These are phyloP conservation scores for Tilletia indica DNA, from an alignment of 1,284 basidiomycete genomes.

Conservation along the genomic window DNA sequence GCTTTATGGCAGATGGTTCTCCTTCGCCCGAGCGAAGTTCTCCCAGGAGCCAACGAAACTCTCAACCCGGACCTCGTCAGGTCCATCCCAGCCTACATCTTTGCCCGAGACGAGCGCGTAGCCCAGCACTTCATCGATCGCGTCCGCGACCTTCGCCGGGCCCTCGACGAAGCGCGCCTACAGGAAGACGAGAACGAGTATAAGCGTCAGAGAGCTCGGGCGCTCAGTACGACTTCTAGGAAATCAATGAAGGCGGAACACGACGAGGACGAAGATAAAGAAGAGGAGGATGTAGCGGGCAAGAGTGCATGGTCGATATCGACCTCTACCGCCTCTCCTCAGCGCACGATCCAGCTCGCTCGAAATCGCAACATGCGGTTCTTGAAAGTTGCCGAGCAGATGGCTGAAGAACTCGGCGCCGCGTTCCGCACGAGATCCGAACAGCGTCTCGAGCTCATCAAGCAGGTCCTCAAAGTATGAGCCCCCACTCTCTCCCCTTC, in stretches of 20 bases:
- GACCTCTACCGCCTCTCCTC: background rate
- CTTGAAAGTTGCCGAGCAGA: background rate
- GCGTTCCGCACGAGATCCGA: background rate
- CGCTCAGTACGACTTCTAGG: constrained; percentile 7
- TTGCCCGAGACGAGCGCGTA: constrained; percentile 46
- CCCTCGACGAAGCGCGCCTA: background rate
- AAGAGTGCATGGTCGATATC: background rate
- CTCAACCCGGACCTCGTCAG: constrained; percentile 27
- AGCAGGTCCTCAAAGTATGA: constrained; percentile 8
- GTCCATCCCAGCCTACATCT: constrained; percentile 41
- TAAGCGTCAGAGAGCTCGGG: background rate
- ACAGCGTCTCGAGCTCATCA: constrained; percentile 1
- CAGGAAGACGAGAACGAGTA: background rate
- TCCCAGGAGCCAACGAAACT: constrained; percentile 9
- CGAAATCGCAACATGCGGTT: constrained; percentile 13
- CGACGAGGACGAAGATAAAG: background rate
- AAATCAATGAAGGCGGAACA: background rate
- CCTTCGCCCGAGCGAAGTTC: constrained; percentile 24
- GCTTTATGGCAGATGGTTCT: constrained; percentile 42
- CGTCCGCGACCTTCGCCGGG: background rate
- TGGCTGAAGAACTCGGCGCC: background rate
- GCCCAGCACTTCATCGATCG: constrained; percentile 3
- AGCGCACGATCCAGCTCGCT: background rate
- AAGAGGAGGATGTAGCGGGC: background rate
- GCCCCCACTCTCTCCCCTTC: no score